Evolutionary conservation across 1,139 yeast genomes (phyloP).

Genomic region (Yamadazyma trypodendri): DNA sequence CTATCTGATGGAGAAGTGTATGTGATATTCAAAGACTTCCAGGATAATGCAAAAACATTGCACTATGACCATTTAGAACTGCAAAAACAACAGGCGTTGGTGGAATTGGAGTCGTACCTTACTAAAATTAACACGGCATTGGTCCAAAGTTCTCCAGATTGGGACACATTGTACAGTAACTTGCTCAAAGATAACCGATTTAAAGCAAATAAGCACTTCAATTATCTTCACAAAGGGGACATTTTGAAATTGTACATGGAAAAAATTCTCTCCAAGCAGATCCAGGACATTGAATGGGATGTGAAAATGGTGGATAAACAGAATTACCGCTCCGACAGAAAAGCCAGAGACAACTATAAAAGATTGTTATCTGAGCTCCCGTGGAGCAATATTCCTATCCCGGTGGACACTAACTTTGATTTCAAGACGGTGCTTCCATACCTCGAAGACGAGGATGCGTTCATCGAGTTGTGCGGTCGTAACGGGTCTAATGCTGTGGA

Average conservation of each 20-base stretch:
- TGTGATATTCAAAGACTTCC: conserved; percentile 51
- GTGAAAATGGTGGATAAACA: conserved; percentile 33
- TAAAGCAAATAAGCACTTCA: conserved; percentile 58
- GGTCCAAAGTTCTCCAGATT: conserved; percentile 30
- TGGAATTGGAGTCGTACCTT: conserved; percentile 51
- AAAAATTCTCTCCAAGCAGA: conserved; percentile 43
- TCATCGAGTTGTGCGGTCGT: conserved; percentile 66
- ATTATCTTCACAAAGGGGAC: conserved; percentile 55
- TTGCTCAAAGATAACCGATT: conserved; percentile 52
- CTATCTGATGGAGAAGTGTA: conserved; percentile 57
- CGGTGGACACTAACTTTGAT: conserved; percentile 52
- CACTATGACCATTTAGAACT: conserved; percentile 31
- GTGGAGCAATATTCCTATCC: conserved; percentile 36
- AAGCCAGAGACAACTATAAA: conserved; percentile 61
- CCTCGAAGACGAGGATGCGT: conserved; percentile 58
- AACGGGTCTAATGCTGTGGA: conserved; percentile 81
- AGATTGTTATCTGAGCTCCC: conserved; percentile 40
- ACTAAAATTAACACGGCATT: conserved; percentile 31
- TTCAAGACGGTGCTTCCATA: conserved; percentile 58
- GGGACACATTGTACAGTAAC: conserved; percentile 45
- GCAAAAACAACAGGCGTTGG: conserved; percentile 48
- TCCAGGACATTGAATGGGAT: conserved; percentile 31
- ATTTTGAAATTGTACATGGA: conserved; percentile 53
- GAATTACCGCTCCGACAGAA: conserved; percentile 59
- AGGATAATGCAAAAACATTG: conserved; percentile 36